Evolutionary conservation across 768 basidiomycete species (phyloP).

Genomic region (Rhizopogon vinicolor): DNA sequence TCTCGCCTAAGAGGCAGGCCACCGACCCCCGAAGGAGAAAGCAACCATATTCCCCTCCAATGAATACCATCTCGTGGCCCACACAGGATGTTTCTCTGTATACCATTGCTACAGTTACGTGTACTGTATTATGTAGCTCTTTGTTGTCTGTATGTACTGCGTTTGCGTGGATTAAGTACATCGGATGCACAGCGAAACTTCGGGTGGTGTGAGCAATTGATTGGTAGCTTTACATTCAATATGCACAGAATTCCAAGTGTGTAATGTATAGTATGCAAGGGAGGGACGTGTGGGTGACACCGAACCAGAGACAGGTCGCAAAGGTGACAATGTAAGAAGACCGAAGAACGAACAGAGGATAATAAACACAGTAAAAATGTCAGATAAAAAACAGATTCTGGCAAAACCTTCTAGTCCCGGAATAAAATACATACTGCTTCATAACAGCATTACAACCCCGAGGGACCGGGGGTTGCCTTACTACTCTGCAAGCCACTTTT

Average conservation of each 20-base stretch:
- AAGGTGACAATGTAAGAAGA: conserved; percentile 8
- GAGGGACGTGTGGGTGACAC: conserved; percentile 11
- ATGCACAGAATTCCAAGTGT: conserved; percentile 15
- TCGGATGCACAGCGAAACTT: not conserved
- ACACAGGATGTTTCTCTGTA: conserved; percentile 1
- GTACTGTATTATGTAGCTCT: not conserved
- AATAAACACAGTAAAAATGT: conserved; percentile 9
- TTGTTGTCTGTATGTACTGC: conserved; percentile 2
- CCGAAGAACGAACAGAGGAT: conserved; percentile 10
- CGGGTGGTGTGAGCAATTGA: not conserved
- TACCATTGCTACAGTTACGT: not conserved
- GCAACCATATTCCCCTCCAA: not conserved
- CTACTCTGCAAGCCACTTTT: conserved; percentile 81
- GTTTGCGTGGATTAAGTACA: too few relatives aligned
- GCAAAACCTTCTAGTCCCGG: conserved; percentile 27
- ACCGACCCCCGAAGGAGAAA: conserved; percentile 50
- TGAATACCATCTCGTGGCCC: not conserved
- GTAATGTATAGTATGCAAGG: conserved; percentile 19
- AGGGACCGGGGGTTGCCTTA: conserved; percentile 30
- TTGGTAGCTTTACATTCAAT: conserved; percentile 11
- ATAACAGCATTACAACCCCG: conserved; percentile 20
- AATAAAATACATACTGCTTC: conserved; percentile 29
- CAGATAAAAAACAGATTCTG: conserved; percentile 22
- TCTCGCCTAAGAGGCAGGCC: conserved; percentile 50
- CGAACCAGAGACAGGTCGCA: conserved; percentile 6